Base-by-base conservation (phyloP, 2,329 filamentous ascomycete genomes). In the Diaporthe amygdali region DNA sequence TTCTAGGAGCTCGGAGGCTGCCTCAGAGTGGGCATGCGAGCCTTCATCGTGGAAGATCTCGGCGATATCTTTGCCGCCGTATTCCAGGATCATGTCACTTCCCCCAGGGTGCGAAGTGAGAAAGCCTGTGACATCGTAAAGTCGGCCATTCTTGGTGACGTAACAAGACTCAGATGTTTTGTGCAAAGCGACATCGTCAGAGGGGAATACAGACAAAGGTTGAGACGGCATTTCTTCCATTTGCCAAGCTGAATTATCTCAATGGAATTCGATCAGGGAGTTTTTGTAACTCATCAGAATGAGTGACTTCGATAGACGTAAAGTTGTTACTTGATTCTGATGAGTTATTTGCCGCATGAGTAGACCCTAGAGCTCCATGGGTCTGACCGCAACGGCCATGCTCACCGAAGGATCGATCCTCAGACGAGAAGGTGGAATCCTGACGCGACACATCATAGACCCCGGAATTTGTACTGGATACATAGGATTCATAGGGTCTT, bases 1-100 rank as follows among this genome's bases (percentile, higher is more conserved):
- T 44, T 96, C 93, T 25, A 97, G 85, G 22, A 97, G 92, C 77
- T 97, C 95, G 81, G 97, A 97, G 17, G 95, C 95, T 5, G 94
- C 88, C 72, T 97, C 94, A 52, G 92, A 94, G 80, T 98, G 95
- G 64, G 85, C 83, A 78, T 97, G 95, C 46, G 94, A 97, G 52
- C 88, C 83, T 73, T 91, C 86, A 77, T 97, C 94, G 77, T 91
- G 89, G 82, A 97, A 84, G 71, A 97, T 95, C 6, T 91, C 86
- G 75, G 89, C 87, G 66, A 97, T 87, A 80, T 97, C 95, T 44
- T 17, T 44, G 39, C 39, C 78, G 49, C 75, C 76, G 55, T 78
- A 74, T 27, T 71, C 75, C 5, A 79, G 68, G 15, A 80, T 52
- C 9, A 79, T 72, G 1, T 76, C 76, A 5, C 75, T 69, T 25